Percentiles rank a stretch among this genome's conserved stretches.
Evolutionary conservation across 352 stramenopile species (phyloP).

Genomic region (Aphanomyces stellatus): DNA sequence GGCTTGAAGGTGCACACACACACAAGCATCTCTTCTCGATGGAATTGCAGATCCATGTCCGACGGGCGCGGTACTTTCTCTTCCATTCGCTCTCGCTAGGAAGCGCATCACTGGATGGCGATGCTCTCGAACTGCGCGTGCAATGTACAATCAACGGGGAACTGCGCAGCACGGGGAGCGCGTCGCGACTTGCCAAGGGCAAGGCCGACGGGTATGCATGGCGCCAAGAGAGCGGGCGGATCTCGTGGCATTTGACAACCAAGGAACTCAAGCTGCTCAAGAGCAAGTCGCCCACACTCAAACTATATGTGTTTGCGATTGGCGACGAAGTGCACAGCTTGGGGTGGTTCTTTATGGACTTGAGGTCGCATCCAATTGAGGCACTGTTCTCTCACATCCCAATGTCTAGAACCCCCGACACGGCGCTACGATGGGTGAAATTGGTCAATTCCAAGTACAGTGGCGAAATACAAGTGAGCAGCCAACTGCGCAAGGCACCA

Average conservation of each 20-base stretch:
- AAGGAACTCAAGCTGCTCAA: slow-evolving; percentile 58
- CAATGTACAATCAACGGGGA: slow-evolving; percentile 17
- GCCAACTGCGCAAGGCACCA: slow-evolving; percentile 1
- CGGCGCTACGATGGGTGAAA: slow-evolving; percentile 58
- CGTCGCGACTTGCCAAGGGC: background rate
- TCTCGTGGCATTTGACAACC: slow-evolving; percentile 55
- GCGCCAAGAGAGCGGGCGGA: slow-evolving; percentile 30
- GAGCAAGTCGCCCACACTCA: slow-evolving; percentile 50
- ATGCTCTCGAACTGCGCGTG: slow-evolving; percentile 7
- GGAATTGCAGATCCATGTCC: slow-evolving; percentile 19
- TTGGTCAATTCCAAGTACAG: slow-evolving; percentile 61
- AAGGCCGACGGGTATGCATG: slow-evolving; percentile 10
- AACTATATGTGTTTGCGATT: slow-evolving; percentile 64
- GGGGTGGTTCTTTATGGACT: slow-evolving; percentile 75
- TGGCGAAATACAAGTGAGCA: slow-evolving; percentile 56
- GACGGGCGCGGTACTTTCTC: background rate
- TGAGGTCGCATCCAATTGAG: slow-evolving; percentile 32
- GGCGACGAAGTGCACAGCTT: slow-evolving; percentile 38
- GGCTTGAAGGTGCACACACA: too few species aligned
- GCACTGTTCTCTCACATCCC: background rate
- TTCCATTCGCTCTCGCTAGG: slow-evolving; percentile 1
- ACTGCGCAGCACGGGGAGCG: slow-evolving; percentile 12
- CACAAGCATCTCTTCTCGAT: background rate
- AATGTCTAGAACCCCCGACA: slow-evolving; percentile 46
- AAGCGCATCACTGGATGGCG: background rate